phyloP scores from a whole-genome alignment of 768 basidiomycete genomes.

The Candolleomyces aberdarensis region DNA sequence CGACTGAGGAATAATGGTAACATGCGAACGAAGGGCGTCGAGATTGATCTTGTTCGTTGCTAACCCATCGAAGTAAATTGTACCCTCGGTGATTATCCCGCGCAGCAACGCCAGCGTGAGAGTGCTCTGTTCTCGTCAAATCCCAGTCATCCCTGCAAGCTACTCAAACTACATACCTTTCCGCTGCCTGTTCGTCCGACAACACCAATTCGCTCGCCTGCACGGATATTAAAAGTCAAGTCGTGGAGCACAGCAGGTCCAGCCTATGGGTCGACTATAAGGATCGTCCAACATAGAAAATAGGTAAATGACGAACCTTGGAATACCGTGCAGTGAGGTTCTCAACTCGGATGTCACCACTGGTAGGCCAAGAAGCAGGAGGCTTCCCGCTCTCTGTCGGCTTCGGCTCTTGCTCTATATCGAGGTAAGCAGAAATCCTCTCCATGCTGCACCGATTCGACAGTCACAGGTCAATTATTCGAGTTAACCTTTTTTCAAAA shows the following conservation, averaged over 20 bases:
- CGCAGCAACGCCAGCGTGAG: conserved; percentile 47
- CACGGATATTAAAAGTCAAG: conserved; percentile 47
- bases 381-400: conserved; percentile 25
- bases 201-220: conserved; percentile 58
- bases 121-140: conserved; percentile 13
- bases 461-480: conserved; percentile 2
- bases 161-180: conserved; percentile 11
- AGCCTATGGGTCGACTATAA: conserved; percentile 18
- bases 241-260: conserved; percentile 46
- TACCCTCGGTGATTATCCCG: conserved; percentile 50
- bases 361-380: conserved; percentile 59
- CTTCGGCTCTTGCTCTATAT: conserved; percentile 16
- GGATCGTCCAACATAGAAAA: conserved; percentile 36
- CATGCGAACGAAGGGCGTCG: conserved; percentile 47
- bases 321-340: conserved; percentile 53
- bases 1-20: conserved; percentile 53
- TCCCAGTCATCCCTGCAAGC: background rate
- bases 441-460: conserved; percentile 13
- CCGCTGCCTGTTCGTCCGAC: conserved; percentile 24
- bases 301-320: conserved; percentile 7
- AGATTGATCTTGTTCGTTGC: conserved; percentile 46
- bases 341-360: conserved; percentile 48
- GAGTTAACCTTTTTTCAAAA: too few relatives aligned
- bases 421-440: conserved; percentile 13
- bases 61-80: conserved; percentile 51